Percentiles rank a stretch among this genome's conserved stretches.
Conservation (phyloP, 2,329 filamentous ascomycete genomes). For the Exophiala lecanii-corni region DNA sequence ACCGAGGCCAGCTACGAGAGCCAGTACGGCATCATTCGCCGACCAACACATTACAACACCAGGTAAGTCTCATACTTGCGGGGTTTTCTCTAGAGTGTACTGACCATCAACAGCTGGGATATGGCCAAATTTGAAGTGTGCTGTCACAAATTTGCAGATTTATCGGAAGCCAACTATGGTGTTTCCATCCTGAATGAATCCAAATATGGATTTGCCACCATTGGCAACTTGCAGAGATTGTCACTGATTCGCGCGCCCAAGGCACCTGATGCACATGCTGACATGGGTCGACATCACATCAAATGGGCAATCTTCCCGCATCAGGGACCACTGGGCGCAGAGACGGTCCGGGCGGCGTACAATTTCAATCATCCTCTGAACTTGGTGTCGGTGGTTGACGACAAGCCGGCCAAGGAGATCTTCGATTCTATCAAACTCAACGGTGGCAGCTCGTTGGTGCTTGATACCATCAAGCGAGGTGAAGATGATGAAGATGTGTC, state of each 20-base stretch:
- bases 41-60: conserved; percentile 97
- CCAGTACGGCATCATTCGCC: conserved; percentile 80
- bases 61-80: conserved; percentile 44
- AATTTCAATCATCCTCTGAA: conserved; percentile 81
- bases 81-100: conserved; percentile 8
- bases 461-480: conserved; percentile 92
- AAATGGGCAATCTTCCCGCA: conserved; percentile 90
- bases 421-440: conserved; percentile 61
- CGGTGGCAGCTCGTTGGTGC: conserved; percentile 63
- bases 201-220: conserved; percentile 93
- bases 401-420: conserved; percentile 19
- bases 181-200: conserved; percentile 91
- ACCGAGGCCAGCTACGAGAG: conserved; percentile 94
- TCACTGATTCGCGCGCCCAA: conserved; percentile 83
- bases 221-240: conserved; percentile 82
- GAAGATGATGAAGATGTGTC: conserved; percentile 72
- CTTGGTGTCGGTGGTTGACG: conserved; percentile 28
- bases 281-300: conserved; percentile 86
- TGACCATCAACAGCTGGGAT: conserved; percentile 62
- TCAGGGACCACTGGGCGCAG: conserved; percentile 62
- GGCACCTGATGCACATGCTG: conserved; percentile 85
- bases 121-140: conserved; percentile 98
- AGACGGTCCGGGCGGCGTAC: conserved; percentile 76
- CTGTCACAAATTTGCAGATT: conserved; percentile 88
- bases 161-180: conserved; percentile 82